A percentile compares a stretch with the other conserved stretches of the same genome.
These are phyloP conservation scores for Huntiella decipiens DNA, from an alignment of 2,329 filamentous ascomycete species.

Conservation along the genomic window DNA sequence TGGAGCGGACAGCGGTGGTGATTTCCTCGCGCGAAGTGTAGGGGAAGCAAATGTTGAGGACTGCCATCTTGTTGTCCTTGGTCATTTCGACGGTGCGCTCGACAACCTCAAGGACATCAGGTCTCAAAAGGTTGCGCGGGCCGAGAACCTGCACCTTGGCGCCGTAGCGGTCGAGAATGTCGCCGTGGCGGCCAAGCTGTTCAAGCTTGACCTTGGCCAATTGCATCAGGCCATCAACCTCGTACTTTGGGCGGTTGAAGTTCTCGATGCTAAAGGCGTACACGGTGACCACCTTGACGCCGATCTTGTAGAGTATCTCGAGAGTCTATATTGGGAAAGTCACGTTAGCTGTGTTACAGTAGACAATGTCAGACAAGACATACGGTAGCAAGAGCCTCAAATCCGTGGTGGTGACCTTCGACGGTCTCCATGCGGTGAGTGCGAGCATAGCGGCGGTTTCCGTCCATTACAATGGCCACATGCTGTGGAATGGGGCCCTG, in stretches of 20 bases:
- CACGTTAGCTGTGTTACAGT: not conserved
- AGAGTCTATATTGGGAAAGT: constrained; percentile 42
- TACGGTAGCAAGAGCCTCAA: constrained; percentile 63
- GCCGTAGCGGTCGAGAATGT: constrained; percentile 81
- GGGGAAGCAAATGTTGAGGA: constrained; percentile 89
- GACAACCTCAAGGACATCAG: constrained; percentile 75
- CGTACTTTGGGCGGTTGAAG: constrained; percentile 90
- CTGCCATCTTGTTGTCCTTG: constrained; percentile 59
- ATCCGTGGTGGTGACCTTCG: constrained; percentile 87
- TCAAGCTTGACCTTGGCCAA: constrained; percentile 90
- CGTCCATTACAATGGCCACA: constrained; percentile 99
- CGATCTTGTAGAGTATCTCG: constrained; percentile 94
- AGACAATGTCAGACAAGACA: not conserved
- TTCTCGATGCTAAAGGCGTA: constrained; percentile 99
- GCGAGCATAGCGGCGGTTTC: constrained; percentile 81
- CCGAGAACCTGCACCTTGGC: constrained; percentile 73
- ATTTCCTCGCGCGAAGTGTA: constrained; percentile 96
- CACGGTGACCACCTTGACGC: constrained; percentile 89
- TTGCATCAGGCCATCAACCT: constrained; percentile 93
- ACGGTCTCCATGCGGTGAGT: constrained; percentile 87
- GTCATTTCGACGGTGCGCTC: constrained; percentile 76
- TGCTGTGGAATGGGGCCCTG: constrained; percentile 88
- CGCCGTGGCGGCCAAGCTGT: constrained; percentile 82
- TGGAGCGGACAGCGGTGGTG: constrained; percentile 69
- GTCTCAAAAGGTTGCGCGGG: constrained; percentile 62